phyloP scores from a whole-genome alignment of 2,329 filamentous ascomycete species.

The Bimuria novae-zelandiae region DNA sequence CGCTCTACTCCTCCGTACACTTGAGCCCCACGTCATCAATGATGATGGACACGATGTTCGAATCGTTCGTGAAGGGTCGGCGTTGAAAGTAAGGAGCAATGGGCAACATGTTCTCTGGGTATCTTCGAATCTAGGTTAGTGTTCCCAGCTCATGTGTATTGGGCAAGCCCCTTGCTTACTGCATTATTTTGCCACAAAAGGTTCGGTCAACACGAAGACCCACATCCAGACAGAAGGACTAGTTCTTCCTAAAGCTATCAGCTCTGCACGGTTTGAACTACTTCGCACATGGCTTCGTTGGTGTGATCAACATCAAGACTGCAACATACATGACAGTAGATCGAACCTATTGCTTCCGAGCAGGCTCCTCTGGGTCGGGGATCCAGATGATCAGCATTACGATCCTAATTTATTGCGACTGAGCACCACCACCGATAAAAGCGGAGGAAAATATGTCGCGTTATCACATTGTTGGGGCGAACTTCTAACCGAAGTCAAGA shows the following conservation, averaged over 20 bases:
- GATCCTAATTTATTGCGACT: neutral
- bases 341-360: conserved; percentile 7
- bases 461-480: conserved; percentile 26
- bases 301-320: conserved; percentile 10
- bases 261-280: conserved; percentile 1
- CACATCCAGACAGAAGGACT: too few species aligned
- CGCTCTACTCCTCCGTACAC: conserved; percentile 7
- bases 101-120: conserved; percentile 5
- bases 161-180: too few species aligned
- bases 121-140: too few species aligned
- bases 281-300: conserved; percentile 11
- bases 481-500: conserved; percentile 6
- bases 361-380: conserved; percentile 9
- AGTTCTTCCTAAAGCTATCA: too few species aligned
- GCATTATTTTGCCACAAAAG: too few species aligned
- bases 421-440: neutral
- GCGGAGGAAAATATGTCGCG: conserved; percentile 15
- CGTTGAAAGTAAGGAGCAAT: neutral
- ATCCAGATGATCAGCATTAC: too few species aligned
- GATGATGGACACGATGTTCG: neutral
- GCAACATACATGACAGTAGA: neutral
- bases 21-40: neutral
- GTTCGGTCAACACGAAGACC: too few species aligned
- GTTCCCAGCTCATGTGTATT: too few species aligned
- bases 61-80: conserved; percentile 7